These are phyloP conservation scores for Wakefieldia striispora DNA, from an alignment of 768 basidiomycete genomes.

Conservation along the genomic window DNA sequence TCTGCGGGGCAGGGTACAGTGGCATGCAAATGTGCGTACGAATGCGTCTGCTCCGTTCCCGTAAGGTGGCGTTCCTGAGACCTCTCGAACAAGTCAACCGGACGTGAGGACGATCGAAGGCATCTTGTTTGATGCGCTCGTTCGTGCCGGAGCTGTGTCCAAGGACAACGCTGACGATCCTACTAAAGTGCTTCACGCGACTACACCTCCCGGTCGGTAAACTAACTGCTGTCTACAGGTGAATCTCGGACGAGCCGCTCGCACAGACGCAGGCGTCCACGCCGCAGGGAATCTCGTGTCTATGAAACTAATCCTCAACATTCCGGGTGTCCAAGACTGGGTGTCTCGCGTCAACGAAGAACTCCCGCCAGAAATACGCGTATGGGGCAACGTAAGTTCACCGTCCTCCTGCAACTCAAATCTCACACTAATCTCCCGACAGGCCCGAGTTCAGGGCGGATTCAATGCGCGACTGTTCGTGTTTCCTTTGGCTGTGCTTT, in stretches of 20 bases:
- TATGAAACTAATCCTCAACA: slow-evolving; percentile 79
- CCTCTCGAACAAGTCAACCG: slow-evolving; percentile 52
- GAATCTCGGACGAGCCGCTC: slow-evolving; percentile 79
- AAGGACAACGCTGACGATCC: slow-evolving; percentile 91
- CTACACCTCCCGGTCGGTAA: not conserved
- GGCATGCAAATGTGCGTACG: slow-evolving; percentile 93
- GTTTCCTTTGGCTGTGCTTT: not conserved
- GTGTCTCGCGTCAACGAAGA: slow-evolving; percentile 76
- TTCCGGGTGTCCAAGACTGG: slow-evolving; percentile 71
- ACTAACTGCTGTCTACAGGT: slow-evolving; percentile 49
- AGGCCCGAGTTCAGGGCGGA: slow-evolving; percentile 75
- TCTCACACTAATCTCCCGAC: not conserved
- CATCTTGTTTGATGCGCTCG: slow-evolving; percentile 81
- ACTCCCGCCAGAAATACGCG: slow-evolving; percentile 85
- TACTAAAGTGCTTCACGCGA: slow-evolving; percentile 56
- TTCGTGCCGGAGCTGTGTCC: slow-evolving; percentile 90
- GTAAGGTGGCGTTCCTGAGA: not conserved
- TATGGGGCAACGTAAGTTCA: slow-evolving; percentile 83
- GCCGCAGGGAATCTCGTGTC: slow-evolving; percentile 94
- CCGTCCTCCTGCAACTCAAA: not conserved
- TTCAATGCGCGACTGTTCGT: slow-evolving; percentile 76
- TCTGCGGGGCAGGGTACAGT: slow-evolving; percentile 87
- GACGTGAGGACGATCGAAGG: slow-evolving; percentile 84
- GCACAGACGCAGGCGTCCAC: slow-evolving; percentile 97
- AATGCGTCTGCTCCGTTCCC: not conserved